phyloP scores from a whole-genome alignment of 2,329 filamentous ascomycete species.

The Coniochaeta hoffmannii region DNA sequence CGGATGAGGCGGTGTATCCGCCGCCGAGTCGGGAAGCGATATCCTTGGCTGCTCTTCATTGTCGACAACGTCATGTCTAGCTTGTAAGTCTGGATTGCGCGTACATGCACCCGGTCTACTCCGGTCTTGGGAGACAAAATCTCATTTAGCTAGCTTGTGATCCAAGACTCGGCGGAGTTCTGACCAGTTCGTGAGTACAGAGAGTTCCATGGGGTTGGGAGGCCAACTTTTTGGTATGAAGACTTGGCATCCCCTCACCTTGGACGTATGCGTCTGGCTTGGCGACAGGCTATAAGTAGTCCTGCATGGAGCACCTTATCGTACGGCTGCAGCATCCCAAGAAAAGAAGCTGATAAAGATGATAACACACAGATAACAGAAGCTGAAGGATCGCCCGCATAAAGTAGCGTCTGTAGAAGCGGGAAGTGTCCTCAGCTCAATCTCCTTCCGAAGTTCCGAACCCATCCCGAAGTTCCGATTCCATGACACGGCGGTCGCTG shows the following conservation, averaged over 20 bases:
- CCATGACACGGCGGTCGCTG: neutral
- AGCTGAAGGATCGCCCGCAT: neutral
- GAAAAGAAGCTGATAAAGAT: neutral
- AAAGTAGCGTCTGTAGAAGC: neutral
- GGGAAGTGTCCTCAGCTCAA: neutral
- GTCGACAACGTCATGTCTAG: no score
- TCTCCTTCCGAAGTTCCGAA: neutral
- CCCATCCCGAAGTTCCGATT: neutral
- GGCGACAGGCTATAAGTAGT: neutral
- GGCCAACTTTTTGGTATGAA: neutral
- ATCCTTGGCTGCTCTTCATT: neutral
- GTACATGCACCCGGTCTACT: neutral
- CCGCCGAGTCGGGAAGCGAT: neutral
- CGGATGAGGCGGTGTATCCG: neutral
- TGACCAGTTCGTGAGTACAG: neutral
- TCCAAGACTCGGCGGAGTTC: neutral
- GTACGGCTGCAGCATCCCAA: neutral
- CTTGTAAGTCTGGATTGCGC: no score
- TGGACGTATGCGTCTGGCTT: neutral
- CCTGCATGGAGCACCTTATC: neutral
- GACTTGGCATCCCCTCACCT: conserved; percentile 3
- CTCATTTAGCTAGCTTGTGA: no score
- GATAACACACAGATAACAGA: neutral
- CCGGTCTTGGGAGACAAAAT: neutral
- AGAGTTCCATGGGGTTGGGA: neutral